Conservation (phyloP, 1,284 basidiomycete genomes). For the Leccinum insolens region DNA sequence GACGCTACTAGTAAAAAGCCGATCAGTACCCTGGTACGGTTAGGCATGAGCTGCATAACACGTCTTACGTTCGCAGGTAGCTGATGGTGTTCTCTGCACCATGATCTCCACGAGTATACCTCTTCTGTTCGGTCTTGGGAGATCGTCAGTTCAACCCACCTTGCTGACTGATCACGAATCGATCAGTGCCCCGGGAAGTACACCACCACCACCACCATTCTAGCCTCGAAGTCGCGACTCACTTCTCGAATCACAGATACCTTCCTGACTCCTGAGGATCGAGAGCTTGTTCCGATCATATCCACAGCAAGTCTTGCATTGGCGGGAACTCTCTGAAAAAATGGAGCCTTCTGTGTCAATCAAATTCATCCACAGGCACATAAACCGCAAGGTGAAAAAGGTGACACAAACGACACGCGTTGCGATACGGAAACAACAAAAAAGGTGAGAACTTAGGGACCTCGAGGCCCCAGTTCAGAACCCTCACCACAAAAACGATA, state of each 20-base stretch:
- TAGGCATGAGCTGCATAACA: neutral
- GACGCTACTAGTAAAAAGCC: neutral
- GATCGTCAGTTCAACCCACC: constrained; percentile 5
- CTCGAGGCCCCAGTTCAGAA: constrained; percentile 16
- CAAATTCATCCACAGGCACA: constrained; percentile 4
- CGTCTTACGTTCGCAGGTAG: constrained; percentile 1
- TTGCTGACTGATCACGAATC: neutral
- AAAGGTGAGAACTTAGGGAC: neutral
- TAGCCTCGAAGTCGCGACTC: constrained; percentile 1
- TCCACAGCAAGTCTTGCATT: constrained; percentile 3
- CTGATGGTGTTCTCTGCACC: neutral
- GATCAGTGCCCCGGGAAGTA: neutral
- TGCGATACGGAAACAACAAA: neutral
- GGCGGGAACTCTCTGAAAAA: neutral
- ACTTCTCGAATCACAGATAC: constrained; percentile 9
- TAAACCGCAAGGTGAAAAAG: neutral
- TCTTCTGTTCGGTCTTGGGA: neutral
- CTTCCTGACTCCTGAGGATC: constrained; percentile 26
- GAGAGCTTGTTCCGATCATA: constrained; percentile 3
- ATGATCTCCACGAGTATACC: neutral
- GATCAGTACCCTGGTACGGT: neutral
- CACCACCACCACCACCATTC: constrained; percentile 3
- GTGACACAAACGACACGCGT: neutral
- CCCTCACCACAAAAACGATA: constrained; percentile 9
- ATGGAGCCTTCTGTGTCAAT: neutral